Evolutionary conservation across 352 stramenopile species (phyloP).

Genomic region (Pythium guiyangense): DNA sequence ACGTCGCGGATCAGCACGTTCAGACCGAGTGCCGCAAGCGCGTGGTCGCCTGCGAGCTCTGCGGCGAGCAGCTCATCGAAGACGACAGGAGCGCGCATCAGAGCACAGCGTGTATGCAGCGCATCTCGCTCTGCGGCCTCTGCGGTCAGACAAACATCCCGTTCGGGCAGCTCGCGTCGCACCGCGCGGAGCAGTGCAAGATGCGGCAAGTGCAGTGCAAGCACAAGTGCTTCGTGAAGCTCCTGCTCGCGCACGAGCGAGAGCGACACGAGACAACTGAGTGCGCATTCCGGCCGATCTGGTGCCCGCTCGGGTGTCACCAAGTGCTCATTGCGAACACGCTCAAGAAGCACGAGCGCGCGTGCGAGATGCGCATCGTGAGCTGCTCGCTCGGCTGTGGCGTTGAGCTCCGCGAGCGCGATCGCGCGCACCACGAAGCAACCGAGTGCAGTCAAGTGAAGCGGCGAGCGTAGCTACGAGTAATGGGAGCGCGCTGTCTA

Average conservation of each 20-base stretch:
- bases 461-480: not conserved
- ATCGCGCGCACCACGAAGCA: slow-evolving; percentile 47
- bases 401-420: slow-evolving; percentile 51
- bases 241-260: slow-evolving; percentile 52
- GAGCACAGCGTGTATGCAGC: slow-evolving; percentile 27
- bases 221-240: slow-evolving; percentile 41
- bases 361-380: slow-evolving; percentile 61
- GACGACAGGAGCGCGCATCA: slow-evolving; percentile 31
- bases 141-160: slow-evolving; percentile 44
- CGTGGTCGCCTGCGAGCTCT: slow-evolving; percentile 29
- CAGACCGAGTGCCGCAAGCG: slow-evolving; percentile 40
- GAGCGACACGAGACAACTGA: slow-evolving; percentile 54
- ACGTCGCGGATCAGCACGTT: slow-evolving; percentile 32
- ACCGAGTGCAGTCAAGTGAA: slow-evolving; percentile 4
- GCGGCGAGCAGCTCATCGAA: slow-evolving; percentile 26
- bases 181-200: slow-evolving; percentile 42
- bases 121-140: slow-evolving; percentile 43
- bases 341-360: slow-evolving; percentile 45
- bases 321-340: slow-evolving; percentile 41
- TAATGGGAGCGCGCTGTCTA: not conserved
- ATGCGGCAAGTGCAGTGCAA: slow-evolving; percentile 60
- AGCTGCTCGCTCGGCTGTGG: slow-evolving; percentile 48
- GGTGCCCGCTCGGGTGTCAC: slow-evolving; percentile 63
- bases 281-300: slow-evolving; percentile 52
- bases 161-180: slow-evolving; percentile 22